phyloP scores from a whole-genome alignment of 257 asterid species.

The Knoxia roxburghii region DNA sequence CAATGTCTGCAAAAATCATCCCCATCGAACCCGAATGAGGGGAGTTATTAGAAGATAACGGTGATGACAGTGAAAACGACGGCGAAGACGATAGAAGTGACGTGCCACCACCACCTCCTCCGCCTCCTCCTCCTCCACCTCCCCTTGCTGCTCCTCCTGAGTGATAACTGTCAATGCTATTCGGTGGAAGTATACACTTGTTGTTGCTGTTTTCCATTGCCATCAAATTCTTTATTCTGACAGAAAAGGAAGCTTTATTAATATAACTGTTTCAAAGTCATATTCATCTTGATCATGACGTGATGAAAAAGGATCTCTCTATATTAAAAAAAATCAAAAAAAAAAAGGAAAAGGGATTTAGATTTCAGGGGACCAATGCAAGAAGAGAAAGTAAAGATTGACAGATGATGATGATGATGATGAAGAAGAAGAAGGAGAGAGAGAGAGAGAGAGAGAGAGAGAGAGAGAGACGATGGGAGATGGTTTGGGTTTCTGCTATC shows the following conservation, averaged over 20 bases:
- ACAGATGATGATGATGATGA: slow-evolving; percentile 23
- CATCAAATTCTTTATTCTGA: slow-evolving; percentile 21
- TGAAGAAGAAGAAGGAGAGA: slow-evolving; percentile 12
- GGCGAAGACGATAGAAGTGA: not conserved
- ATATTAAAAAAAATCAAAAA: too few relatives aligned
- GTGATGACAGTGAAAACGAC: not conserved
- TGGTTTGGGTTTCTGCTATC: too few relatives aligned
- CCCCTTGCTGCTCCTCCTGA: not conserved
- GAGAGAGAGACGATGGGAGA: too few relatives aligned
- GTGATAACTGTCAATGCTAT: not conserved
- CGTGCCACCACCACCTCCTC: too few relatives aligned
- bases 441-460: too few relatives aligned
- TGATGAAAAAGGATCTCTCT: slow-evolving; percentile 11
- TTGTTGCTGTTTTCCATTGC: slow-evolving; percentile 24
- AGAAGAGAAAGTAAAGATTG: slow-evolving; percentile 23
- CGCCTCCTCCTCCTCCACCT: too few relatives aligned
- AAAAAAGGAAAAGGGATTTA: not conserved
- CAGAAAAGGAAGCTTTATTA: slow-evolving; percentile 20
- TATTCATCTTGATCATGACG: slow-evolving; percentile 29
- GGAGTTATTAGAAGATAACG: not conserved
- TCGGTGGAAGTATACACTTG: slow-evolving; percentile 18
- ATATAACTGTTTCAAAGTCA: slow-evolving; percentile 42
- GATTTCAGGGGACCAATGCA: slow-evolving; percentile 14
- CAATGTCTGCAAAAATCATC: slow-evolving; percentile 15
- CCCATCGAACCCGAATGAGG: slow-evolving; percentile 16